A percentile compares a stretch with the other conserved stretches of the same genome.
These are phyloP conservation scores for Serendipita sp. DNA, from an alignment of 768 basidiomycete genomes.

Conservation along the genomic window DNA sequence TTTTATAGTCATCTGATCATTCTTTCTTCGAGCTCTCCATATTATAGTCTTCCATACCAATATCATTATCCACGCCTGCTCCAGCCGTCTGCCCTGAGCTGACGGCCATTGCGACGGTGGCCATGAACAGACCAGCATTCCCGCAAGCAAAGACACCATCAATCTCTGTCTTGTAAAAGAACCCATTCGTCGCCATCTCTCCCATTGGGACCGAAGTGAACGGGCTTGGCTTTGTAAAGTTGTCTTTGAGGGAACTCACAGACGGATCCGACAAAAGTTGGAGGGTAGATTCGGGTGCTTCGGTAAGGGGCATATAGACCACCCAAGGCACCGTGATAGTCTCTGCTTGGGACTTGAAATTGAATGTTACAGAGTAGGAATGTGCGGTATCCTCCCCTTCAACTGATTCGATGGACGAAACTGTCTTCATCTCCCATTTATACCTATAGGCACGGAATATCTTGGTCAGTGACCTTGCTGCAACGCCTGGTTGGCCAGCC, in stretches of 20 bases:
- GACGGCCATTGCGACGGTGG: background rate
- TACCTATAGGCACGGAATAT: background rate
- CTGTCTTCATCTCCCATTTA: background rate
- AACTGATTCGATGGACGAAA: background rate
- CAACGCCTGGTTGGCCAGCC: too few relatives aligned
- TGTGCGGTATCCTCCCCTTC: background rate
- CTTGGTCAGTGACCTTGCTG: background rate
- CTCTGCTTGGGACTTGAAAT: background rate
- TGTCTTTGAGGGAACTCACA: background rate
- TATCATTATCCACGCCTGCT: background rate
- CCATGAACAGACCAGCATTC: background rate
- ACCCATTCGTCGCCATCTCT: background rate
- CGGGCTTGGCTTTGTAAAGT: background rate
- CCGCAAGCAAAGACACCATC: background rate
- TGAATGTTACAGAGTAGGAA: background rate
- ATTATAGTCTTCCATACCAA: background rate
- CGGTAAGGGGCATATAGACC: background rate
- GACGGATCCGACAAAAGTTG: background rate
- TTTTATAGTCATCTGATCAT: too few relatives aligned
- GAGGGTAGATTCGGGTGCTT: background rate
- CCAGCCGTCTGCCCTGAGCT: background rate
- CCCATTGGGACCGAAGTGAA: background rate
- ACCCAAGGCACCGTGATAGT: background rate
- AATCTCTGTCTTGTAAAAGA: background rate
- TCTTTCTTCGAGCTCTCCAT: background rate